A percentile compares a stretch with the other conserved stretches of the same genome.
Conservation (phyloP, 2,329 filamentous ascomycete genomes). For the Ceratocystis variospora region DNA sequence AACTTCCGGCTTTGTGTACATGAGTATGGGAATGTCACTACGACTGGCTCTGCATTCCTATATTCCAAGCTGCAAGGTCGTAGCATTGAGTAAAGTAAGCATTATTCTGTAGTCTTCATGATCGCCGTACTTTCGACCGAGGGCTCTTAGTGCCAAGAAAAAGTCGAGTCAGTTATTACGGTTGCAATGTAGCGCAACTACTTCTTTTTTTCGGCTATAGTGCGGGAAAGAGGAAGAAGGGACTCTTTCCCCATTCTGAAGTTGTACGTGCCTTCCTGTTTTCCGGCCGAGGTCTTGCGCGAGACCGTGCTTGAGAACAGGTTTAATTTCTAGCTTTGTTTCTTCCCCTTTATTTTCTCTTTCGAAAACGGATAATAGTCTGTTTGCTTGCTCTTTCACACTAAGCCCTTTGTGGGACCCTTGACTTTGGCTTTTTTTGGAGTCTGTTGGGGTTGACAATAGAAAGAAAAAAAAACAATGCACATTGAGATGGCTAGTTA, state of each 20-base stretch:
- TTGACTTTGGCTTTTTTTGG: conserved; percentile 5
- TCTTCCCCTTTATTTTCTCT: neutral
- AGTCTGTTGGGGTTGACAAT: conserved; percentile 2
- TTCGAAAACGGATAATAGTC: neutral
- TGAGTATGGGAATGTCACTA: neutral
- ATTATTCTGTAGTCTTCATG: too few relatives aligned
- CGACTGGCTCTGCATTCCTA: neutral
- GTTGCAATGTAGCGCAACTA: neutral
- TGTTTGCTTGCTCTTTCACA: neutral
- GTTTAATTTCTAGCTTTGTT: neutral
- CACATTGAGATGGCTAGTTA: neutral
- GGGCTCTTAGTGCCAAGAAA: neutral
- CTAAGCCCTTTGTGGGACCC: neutral
- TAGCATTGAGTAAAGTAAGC: too few relatives aligned
- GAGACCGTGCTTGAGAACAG: neutral
- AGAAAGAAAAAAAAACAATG: neutral
- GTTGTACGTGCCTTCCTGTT: conserved; percentile 8
- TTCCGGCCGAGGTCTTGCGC: conserved; percentile 17
- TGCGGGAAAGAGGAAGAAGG: conserved; percentile 6
- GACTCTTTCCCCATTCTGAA: neutral
- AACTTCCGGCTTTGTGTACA: neutral
- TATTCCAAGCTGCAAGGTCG: neutral
- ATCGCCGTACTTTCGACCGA: too few relatives aligned
- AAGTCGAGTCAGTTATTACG: neutral
- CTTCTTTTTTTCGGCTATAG: neutral